Evolutionary conservation across 192 early-diverging fungal genomes (phyloP).

Genomic region (Neocallimastix lanati): DNA sequence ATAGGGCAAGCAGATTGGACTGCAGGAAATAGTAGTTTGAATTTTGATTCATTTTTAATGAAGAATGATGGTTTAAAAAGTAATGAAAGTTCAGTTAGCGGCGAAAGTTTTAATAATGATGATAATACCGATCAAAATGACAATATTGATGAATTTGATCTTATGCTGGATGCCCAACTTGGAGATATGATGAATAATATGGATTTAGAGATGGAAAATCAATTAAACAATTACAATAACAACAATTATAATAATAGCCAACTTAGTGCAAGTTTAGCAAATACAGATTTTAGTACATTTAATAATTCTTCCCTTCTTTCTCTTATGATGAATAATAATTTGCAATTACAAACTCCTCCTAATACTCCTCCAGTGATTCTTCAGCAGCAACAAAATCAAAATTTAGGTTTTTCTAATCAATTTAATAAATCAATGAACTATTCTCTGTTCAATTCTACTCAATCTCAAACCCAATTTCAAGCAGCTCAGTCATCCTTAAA

Average conservation of each 20-base stretch:
- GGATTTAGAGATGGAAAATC: no score
- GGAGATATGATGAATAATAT: not conserved
- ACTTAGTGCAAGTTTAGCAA: not conserved
- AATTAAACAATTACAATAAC: not conserved
- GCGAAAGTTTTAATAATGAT: not conserved
- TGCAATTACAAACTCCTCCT: not conserved
- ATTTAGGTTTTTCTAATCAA: not conserved
- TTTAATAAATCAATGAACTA: not conserved
- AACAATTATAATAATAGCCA: not conserved
- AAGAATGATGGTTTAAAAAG: not conserved
- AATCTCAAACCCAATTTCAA: not conserved
- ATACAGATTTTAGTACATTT: not conserved
- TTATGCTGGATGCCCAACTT: not conserved
- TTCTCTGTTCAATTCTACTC: not conserved
- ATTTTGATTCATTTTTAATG: not conserved
- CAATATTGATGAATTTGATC: not conserved
- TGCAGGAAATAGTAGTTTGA: not conserved
- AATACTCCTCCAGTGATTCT: not conserved
- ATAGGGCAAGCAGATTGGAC: not conserved
- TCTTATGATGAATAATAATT: not conserved
- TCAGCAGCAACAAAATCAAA: not conserved
- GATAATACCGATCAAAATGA: not conserved
- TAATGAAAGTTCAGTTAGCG: not conserved
- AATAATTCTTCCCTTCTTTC: not conserved
- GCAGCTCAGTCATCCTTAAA: not conserved